phyloP scores from a whole-genome alignment of 2,329 filamentous ascomycete species.

The Pyricularia pennisetigena region DNA sequence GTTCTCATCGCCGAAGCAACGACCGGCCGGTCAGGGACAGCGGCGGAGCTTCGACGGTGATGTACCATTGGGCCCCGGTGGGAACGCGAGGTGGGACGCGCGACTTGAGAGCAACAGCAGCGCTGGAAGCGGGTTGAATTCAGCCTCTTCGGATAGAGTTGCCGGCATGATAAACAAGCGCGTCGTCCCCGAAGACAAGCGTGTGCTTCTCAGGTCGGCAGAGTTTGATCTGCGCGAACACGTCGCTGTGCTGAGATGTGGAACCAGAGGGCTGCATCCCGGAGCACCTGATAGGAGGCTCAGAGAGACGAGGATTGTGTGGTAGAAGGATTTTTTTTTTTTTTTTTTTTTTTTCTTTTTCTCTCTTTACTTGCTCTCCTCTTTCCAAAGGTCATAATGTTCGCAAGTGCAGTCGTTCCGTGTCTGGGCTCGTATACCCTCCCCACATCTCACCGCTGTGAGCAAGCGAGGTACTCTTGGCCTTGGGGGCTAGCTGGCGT shows the following conservation, averaged over 20 bases:
- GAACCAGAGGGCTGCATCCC: conserved; percentile 39
- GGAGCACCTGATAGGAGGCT: conserved; percentile 36
- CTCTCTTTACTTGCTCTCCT: no score
- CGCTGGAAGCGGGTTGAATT: conserved; percentile 8
- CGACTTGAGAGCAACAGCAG: conserved; percentile 12
- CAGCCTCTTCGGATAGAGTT: neutral
- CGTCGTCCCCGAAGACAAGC: conserved; percentile 39
- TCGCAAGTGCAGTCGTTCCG: no score
- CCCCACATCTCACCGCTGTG: no score
- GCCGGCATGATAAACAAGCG: conserved; percentile 5
- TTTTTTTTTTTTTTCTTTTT: no score
- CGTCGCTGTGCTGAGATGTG: conserved; percentile 39
- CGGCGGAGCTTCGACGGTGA: conserved; percentile 21
- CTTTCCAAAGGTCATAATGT: no score
- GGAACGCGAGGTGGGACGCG: conserved; percentile 30
- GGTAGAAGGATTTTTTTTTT: conserved; percentile 24
- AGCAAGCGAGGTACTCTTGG: no score
- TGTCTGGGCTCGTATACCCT: no score
- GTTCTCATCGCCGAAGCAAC: conserved; percentile 7
- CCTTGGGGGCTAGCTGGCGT: no score
- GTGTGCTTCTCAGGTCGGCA: conserved; percentile 45
- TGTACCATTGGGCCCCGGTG: conserved; percentile 28
- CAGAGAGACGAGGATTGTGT: conserved; percentile 33
- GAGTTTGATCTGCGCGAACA: conserved; percentile 46
- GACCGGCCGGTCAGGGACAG: neutral